These are phyloP conservation scores for Ceratobasidium theobromae DNA, from an alignment of 1,284 basidiomycete species.

Conservation along the genomic window DNA sequence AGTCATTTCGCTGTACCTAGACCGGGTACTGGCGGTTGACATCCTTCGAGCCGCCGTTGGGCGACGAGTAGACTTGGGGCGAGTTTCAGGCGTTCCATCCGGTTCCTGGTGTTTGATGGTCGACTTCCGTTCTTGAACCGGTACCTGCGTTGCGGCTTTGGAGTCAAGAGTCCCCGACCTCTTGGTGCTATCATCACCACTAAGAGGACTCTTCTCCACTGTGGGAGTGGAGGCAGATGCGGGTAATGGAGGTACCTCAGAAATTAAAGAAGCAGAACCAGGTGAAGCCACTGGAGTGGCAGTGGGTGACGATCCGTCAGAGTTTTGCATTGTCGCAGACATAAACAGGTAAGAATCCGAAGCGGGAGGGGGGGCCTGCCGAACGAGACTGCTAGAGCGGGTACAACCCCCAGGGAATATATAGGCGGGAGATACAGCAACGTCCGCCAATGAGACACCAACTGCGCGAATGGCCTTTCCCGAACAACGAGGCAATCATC, in stretches of 20 bases:
- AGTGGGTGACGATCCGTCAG: neutral
- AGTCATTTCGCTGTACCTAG: conserved; percentile 20
- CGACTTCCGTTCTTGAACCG: neutral
- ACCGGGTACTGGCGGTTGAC: neutral
- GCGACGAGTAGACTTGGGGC: neutral
- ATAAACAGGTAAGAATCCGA: neutral
- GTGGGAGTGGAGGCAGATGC: neutral
- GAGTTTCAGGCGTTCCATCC: too few relatives aligned
- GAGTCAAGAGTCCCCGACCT: neutral
- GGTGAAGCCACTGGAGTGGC: neutral
- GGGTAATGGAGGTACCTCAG: neutral
- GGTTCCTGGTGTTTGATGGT: too few relatives aligned
- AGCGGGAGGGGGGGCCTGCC: neutral
- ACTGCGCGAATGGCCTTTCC: too few relatives aligned
- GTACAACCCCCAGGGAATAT: too few relatives aligned
- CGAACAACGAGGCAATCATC: too few relatives aligned
- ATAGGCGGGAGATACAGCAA: too few relatives aligned
- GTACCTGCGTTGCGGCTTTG: neutral
- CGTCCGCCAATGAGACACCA: too few relatives aligned
- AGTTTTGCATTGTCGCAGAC: neutral
- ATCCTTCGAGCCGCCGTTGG: neutral
- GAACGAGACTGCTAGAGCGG: too few relatives aligned
- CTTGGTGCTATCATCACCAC: neutral
- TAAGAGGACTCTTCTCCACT: neutral
- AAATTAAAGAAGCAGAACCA: neutral